A percentile compares a stretch with the other conserved stretches of the same genome.
Evolutionary conservation across 371 early-diverging fungal genomes (phyloP).

Genomic region (Rhizomucor pusillus): DNA sequence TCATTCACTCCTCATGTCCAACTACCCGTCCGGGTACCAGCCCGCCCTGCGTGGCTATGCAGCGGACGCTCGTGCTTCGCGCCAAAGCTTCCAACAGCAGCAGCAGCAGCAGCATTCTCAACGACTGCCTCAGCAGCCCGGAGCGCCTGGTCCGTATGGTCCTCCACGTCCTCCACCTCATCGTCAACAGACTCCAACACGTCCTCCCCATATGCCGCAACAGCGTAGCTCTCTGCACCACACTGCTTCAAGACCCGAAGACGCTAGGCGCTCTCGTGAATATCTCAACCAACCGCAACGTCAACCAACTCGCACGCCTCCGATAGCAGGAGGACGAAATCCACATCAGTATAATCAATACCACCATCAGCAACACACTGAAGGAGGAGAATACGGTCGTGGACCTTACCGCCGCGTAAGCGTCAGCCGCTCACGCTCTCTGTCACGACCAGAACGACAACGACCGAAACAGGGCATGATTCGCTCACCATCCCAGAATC

Average conservation of each 20-base stretch:
- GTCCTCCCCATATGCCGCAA: background rate
- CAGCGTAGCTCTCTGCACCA: background rate
- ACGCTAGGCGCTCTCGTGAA: slow-evolving; percentile 32
- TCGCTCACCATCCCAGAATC: slow-evolving; percentile 40
- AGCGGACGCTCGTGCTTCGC: background rate
- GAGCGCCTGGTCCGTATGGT: background rate
- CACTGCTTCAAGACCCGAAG: slow-evolving; percentile 8
- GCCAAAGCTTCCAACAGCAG: background rate
- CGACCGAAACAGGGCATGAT: slow-evolving; percentile 45
- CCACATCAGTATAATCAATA: background rate
- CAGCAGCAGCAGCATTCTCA: background rate
- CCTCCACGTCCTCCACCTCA: slow-evolving; percentile 9
- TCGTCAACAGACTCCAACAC: background rate
- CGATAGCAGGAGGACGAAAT: background rate
- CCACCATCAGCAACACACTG: background rate
- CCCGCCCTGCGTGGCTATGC: slow-evolving; percentile 14
- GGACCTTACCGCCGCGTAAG: slow-evolving; percentile 11
- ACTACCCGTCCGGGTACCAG: slow-evolving; percentile 13
- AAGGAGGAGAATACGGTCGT: background rate
- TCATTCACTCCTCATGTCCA: slow-evolving; percentile 6
- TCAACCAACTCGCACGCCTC: background rate
- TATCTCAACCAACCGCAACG: slow-evolving; percentile 13
- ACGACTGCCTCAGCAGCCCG: background rate
- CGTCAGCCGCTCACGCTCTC: slow-evolving; percentile 37
- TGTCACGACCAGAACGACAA: slow-evolving; percentile 49